These are phyloP conservation scores for Penicillium paneum DNA, from an alignment of 2,329 filamentous ascomycete species.

Conservation along the genomic window DNA sequence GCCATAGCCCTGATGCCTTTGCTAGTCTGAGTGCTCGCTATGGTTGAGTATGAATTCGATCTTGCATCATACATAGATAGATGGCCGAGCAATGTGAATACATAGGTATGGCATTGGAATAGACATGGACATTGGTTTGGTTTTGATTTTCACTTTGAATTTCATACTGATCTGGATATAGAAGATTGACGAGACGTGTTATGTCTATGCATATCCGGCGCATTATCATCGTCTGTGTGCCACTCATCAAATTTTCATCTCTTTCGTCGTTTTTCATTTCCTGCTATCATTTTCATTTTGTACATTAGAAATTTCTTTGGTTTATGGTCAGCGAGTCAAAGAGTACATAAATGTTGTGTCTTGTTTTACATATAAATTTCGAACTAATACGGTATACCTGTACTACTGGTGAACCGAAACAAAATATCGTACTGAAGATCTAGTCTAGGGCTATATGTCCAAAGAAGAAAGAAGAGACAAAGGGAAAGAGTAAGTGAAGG, in stretches of 20 bases:
- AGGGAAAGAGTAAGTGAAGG: neutral
- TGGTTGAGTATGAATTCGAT: constrained; percentile 23
- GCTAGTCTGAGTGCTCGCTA: constrained; percentile 49
- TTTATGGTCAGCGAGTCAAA: constrained; percentile 5
- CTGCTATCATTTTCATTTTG: neutral
- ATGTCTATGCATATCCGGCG: constrained; percentile 14
- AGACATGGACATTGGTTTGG: neutral
- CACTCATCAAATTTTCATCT: constrained; percentile 4
- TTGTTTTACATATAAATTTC: neutral
- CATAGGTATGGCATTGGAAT: neutral
- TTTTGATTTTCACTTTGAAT: neutral
- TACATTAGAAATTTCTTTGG: neutral
- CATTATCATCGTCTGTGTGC: constrained; percentile 14
- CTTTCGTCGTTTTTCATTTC: neutral
- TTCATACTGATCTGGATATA: constrained; percentile 16
- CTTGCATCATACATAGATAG: neutral
- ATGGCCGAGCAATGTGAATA: constrained; percentile 2
- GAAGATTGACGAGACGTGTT: constrained; percentile 15
- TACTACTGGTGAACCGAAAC: neutral
- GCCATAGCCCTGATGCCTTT: constrained; percentile 52
- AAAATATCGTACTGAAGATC: neutral
- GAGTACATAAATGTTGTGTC: neutral
- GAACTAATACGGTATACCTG: neutral
- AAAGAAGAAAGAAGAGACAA: neutral
- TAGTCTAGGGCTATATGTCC: neutral